phyloP scores from a whole-genome alignment of 768 basidiomycete genomes.

The Chalciporus piperatus region DNA sequence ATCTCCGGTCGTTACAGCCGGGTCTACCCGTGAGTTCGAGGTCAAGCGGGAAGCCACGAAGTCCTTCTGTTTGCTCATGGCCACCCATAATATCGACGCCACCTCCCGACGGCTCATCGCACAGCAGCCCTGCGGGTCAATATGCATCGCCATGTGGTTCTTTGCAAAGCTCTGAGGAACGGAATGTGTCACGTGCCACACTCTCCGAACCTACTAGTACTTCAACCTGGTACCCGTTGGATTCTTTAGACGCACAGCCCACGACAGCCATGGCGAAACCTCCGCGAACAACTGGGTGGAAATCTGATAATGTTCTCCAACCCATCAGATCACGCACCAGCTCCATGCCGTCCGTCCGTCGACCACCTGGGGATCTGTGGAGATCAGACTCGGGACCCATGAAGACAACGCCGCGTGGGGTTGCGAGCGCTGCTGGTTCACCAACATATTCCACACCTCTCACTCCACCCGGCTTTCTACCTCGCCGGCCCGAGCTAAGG shows the following conservation, averaged over 20 bases:
- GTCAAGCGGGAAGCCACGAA: constrained; percentile 8
- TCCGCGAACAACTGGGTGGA: constrained; percentile 13
- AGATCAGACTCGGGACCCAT: constrained; percentile 12
- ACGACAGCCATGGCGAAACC: constrained; percentile 3
- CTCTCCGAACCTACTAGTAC: constrained; percentile 2
- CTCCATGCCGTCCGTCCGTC: constrained; percentile 13
- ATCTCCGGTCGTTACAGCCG: constrained; percentile 11
- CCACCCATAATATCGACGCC: constrained; percentile 13
- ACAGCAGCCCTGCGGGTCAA: constrained; percentile 5
- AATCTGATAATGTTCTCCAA: constrained; percentile 18
- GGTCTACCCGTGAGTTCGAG: constrained; percentile 10
- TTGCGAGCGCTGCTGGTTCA: neutral
- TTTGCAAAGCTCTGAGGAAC: constrained; percentile 10
- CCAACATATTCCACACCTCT: neutral
- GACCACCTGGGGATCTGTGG: constrained; percentile 22
- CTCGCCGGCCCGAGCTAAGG: constrained; percentile 9
- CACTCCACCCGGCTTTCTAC: constrained; percentile 23
- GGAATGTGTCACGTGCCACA: constrained; percentile 8
- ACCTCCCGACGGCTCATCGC: neutral
- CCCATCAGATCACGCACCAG: constrained; percentile 13
- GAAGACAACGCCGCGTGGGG: neutral
- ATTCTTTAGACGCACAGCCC: neutral
- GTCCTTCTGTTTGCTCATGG: constrained; percentile 22
- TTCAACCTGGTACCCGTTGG: constrained; percentile 11
- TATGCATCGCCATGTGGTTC: constrained; percentile 2